Conservation (phyloP, 371 early-diverging fungal genomes). For the Mortierella sp. region DNA sequence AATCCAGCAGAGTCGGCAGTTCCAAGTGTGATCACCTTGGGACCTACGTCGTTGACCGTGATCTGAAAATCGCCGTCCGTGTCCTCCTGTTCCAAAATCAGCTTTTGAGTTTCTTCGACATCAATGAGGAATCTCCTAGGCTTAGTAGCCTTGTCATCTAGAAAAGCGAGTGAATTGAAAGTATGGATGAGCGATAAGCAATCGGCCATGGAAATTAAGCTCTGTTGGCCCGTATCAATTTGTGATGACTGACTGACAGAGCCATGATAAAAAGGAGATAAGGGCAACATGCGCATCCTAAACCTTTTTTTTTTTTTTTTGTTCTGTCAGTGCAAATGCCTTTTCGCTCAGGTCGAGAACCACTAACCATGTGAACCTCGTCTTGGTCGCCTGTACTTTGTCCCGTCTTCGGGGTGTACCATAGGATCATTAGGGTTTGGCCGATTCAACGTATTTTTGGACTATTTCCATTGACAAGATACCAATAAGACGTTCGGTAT, state of each 20-base stretch:
- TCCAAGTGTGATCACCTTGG: constrained; percentile 89
- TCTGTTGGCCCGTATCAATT: background rate
- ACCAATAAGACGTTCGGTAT: too few species aligned
- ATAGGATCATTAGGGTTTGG: constrained; percentile 36
- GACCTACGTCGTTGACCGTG: constrained; percentile 93
- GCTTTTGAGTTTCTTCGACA: constrained; percentile 85
- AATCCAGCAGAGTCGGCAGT: constrained; percentile 91
- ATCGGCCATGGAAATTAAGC: too few species aligned
- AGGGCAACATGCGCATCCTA: background rate
- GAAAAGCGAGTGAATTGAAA: background rate
- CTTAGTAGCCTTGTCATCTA: constrained; percentile 78
- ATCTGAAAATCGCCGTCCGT: constrained; percentile 96
- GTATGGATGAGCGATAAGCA: background rate
- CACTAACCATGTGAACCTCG: constrained; percentile 57
- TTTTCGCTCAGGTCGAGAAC: background rate
- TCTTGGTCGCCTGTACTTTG: constrained; percentile 51
- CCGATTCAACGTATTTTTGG: constrained; percentile 15
- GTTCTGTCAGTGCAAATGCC: background rate
- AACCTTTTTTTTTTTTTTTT: constrained; percentile 1
- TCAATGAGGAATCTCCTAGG: constrained; percentile 88
- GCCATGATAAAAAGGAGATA: background rate
- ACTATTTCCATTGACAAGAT: background rate
- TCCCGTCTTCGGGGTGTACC: constrained; percentile 36
- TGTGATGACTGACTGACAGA: background rate
- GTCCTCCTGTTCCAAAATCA: constrained; percentile 93